Evolutionary conservation across 2,329 filamentous ascomycete genomes (phyloP).

Genomic region (Sporothrix brunneoviolacea): DNA sequence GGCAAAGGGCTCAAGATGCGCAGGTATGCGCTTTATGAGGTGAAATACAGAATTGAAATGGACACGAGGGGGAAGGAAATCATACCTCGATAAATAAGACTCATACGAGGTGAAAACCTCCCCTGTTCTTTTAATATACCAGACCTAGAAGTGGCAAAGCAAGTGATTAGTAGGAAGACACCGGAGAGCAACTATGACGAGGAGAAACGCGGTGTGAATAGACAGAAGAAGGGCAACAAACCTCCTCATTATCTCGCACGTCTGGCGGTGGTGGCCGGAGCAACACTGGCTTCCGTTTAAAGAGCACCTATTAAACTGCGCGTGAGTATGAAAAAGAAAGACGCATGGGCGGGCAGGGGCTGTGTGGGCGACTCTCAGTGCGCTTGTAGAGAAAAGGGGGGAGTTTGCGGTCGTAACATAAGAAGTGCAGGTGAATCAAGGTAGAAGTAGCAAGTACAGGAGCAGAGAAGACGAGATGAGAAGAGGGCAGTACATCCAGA

Average conservation of each 20-base stretch:
- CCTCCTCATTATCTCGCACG: slow-evolving; percentile 78
- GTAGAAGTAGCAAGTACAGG: too few relatives aligned
- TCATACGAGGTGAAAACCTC: slow-evolving; percentile 89
- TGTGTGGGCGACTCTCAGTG: too few relatives aligned
- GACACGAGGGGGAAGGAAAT: slow-evolving; percentile 7
- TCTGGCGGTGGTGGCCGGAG: slow-evolving; percentile 60
- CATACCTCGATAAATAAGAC: slow-evolving; percentile 75
- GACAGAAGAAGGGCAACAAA: slow-evolving; percentile 35
- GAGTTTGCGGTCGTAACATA: background rate
- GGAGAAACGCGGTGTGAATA: too few relatives aligned
- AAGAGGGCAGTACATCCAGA: background rate
- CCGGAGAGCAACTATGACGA: background rate
- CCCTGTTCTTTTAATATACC: slow-evolving; percentile 82
- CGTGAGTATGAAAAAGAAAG: background rate
- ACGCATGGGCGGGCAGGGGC: background rate
- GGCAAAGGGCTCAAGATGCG: background rate
- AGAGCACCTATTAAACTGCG: slow-evolving; percentile 63
- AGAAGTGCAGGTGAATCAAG: too few relatives aligned
- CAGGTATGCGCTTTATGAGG: too few relatives aligned
- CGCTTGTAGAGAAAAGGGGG: too few relatives aligned
- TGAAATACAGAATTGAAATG: background rate
- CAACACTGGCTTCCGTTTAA: slow-evolving; percentile 91
- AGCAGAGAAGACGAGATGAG: too few relatives aligned
- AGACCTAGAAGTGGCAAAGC: slow-evolving; percentile 55
- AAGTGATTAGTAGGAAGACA: slow-evolving; percentile 15